A percentile compares a stretch with the other conserved stretches of the same genome.
phyloP scores from a whole-genome alignment of 768 basidiomycete species.

The Pseudohyphozyma bogoriensis region DNA sequence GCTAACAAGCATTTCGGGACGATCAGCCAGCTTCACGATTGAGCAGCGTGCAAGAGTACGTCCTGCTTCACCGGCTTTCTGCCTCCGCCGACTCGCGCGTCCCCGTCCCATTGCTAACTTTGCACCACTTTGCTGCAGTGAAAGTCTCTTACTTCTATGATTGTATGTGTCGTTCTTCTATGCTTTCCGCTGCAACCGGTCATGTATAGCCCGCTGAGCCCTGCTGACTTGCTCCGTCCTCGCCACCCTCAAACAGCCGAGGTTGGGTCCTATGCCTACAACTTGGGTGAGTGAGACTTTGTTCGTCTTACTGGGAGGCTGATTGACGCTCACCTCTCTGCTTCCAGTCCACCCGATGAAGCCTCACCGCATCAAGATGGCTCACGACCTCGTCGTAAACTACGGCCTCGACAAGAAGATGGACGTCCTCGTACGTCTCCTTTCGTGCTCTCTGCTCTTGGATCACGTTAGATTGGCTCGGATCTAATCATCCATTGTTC shows the following conservation, averaged over 20 bases:
- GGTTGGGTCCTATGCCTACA: constrained; percentile 27
- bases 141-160: constrained; percentile 28
- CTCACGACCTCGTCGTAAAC: constrained; percentile 79
- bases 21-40: too few relatives aligned
- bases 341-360: constrained; percentile 80
- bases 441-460: too few relatives aligned
- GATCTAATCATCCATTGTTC: too few relatives aligned
- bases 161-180: not conserved
- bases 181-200: too few relatives aligned
- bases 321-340: too few relatives aligned
- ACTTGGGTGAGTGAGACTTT: constrained; percentile 20
- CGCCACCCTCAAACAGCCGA: constrained; percentile 9
- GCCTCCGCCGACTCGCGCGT: too few relatives aligned
- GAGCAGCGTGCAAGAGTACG: too few relatives aligned
- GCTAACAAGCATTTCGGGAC: too few relatives aligned
- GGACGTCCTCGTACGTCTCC: constrained; percentile 65
- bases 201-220: too few relatives aligned
- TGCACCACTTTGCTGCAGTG: too few relatives aligned
- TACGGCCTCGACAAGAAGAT: constrained; percentile 92
- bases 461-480: not conserved
- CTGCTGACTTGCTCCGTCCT: not conserved
- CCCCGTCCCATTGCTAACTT: too few relatives aligned
- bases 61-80: too few relatives aligned
- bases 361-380: constrained; percentile 86
- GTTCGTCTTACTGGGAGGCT: not conserved